These are phyloP conservation scores for Volvox africanus DNA, from an alignment of 139 green algal species.

Conservation along the genomic window DNA sequence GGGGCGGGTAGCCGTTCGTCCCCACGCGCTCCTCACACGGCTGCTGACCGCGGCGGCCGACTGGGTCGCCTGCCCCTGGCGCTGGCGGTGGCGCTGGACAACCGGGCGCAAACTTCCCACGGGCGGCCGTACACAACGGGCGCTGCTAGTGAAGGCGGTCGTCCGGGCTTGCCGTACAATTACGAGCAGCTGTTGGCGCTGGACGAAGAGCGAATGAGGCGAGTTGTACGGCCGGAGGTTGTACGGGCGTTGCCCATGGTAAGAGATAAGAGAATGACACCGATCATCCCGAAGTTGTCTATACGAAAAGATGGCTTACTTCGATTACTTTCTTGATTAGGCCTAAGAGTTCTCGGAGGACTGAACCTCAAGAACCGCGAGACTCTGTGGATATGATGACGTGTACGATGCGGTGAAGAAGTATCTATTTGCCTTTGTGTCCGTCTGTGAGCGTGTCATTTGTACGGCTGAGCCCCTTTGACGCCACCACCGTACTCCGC, in stretches of 20 bases:
- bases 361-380: neutral
- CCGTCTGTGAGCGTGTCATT: too few relatives aligned
- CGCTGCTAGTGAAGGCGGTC: neutral
- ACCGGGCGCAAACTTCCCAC: neutral
- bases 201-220: neutral
- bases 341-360: too few relatives aligned
- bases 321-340: neutral
- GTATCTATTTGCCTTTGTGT: too few relatives aligned
- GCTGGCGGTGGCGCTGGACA: neutral
- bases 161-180: neutral
- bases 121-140: neutral
- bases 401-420: neutral
- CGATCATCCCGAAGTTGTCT: neutral
- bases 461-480: too few relatives aligned
- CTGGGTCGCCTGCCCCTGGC: neutral
- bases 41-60: neutral
- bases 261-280: neutral
- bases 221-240: conserved; percentile 16
- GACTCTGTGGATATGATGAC: neutral
- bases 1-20: neutral
- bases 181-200: conserved; percentile 28
- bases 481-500: too few relatives aligned
- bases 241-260: conserved; percentile 14
- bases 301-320: neutral
- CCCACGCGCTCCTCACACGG: neutral